A percentile compares a stretch with the other conserved stretches of the same genome.
phyloP scores from a whole-genome alignment of 495 filamentous ascomycete genomes.

The Tricharina praecox region DNA sequence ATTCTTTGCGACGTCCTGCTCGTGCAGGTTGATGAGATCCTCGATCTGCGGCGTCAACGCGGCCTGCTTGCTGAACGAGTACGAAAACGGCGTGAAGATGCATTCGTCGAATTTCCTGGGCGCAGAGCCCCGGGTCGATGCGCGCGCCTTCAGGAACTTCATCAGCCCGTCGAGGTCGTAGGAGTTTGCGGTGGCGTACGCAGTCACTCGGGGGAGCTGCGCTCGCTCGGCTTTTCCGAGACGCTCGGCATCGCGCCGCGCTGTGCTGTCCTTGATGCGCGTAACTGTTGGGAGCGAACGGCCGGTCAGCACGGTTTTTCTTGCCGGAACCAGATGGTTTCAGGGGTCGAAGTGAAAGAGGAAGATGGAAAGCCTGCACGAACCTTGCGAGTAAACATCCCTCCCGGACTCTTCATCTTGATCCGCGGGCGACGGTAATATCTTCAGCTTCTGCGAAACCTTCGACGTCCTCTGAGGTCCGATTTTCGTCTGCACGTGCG shows the following conservation, averaged over 20 bases:
- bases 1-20: conserved; percentile 13
- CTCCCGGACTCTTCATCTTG: conserved; percentile 78
- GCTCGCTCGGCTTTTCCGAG: conserved; percentile 87
- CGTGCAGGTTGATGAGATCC: conserved; percentile 33
- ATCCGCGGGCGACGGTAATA: conserved; percentile 75
- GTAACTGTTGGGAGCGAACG: no score
- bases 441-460: conserved; percentile 87
- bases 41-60: conserved; percentile 16
- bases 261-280: conserved; percentile 90
- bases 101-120: conserved; percentile 93
- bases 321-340: no score
- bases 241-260: conserved; percentile 77
- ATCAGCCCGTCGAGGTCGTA: conserved; percentile 79
- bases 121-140: conserved; percentile 53
- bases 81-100: conserved; percentile 84
- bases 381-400: conserved; percentile 77
- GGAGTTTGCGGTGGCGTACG: conserved; percentile 82
- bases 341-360: no score
- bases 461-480: conserved; percentile 90
- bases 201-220: conserved; percentile 74
- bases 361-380: no score
- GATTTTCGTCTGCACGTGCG: conserved; percentile 44
- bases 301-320: no score
- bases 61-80: conserved; percentile 27
- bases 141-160: conserved; percentile 70